Evolutionary conservation across 345 rosid genomes (phyloP), one percentile per base, ranked within the genome.

Genomic region (Aquilaria malaccensis): DNA sequence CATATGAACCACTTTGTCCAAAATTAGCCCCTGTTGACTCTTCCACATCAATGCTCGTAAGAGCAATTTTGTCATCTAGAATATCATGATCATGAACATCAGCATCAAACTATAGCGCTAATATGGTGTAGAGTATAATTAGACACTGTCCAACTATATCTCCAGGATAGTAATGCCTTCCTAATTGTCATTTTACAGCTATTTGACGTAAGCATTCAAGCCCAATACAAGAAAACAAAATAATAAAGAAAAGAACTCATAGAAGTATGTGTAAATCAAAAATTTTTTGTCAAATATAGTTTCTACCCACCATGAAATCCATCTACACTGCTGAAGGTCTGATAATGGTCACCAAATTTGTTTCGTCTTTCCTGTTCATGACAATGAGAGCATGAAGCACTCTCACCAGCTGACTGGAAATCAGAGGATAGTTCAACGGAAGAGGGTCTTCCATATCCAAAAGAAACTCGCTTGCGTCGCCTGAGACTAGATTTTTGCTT

Each of bases 401-500:
- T 69, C 7, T 47, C 58, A 72, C 60, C 70, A 31, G 74, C 68
- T 48, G 73, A 48, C 43, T 53, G 61, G 22, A 49, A 43, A 67
- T 32, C 45, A 22, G 56, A 62, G 13, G 62, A 55, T 30, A 70
- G 51, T n/a, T 46, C 45, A 54, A 54, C 66, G 43, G 74, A 45
- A 37, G 66, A 52, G 13, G 61, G 49, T 63, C 72, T 81, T 32
- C 79, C 81, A 68, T 67, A 56, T 59, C 63, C 79, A 45, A 73
- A 45, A 66, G 59, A 53, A 66, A 72, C 69, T 68, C 80, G 76
- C 55, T 71, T 74, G 11, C 88, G 79, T 13, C 85, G 67, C 48
- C 82, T 64, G 62, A 60, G 46, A 43, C 70, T 80, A 59, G 66
- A 31, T 54, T 71, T 82, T 14, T 64, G 79, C 82, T 76, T 84